phyloP scores from a whole-genome alignment of 2,329 filamentous ascomycete species.

The Dothidotthia symphoricarpi region DNA sequence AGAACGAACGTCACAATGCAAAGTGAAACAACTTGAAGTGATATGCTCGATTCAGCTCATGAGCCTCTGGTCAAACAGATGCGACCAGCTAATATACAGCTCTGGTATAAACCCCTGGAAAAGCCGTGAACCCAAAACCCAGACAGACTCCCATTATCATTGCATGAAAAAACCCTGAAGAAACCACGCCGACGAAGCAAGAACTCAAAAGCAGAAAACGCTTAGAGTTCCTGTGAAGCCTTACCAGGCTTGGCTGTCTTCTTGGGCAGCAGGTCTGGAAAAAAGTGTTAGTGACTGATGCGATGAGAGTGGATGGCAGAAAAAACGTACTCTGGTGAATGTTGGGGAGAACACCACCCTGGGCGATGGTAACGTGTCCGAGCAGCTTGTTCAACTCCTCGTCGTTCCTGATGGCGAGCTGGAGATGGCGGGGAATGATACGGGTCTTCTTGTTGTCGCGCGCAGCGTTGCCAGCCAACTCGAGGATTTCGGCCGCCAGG shows the following conservation, averaged over 20 bases:
- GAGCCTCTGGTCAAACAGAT: slow-evolving; percentile 49
- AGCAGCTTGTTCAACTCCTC: slow-evolving; percentile 99
- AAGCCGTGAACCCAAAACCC: slow-evolving; percentile 56
- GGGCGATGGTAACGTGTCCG: slow-evolving; percentile 93
- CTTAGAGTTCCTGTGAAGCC: slow-evolving; percentile 93
- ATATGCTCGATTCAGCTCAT: slow-evolving; percentile 44
- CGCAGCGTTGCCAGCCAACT: slow-evolving; percentile 96
- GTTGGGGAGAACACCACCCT: slow-evolving; percentile 95
- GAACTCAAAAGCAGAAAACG: slow-evolving; percentile 34
- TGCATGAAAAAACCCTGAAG: slow-evolving; percentile 58
- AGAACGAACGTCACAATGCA: too few species aligned
- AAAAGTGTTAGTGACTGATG: slow-evolving; percentile 42
- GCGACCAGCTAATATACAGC: slow-evolving; percentile 62
- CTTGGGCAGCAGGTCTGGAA: slow-evolving; percentile 92
- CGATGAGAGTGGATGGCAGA: slow-evolving; percentile 2
- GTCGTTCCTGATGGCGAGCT: slow-evolving; percentile 98
- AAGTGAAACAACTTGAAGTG: slow-evolving; percentile 14
- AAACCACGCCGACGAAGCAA: slow-evolving; percentile 47
- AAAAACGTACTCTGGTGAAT: slow-evolving; percentile 85
- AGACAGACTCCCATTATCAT: slow-evolving; percentile 75
- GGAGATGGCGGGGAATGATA: slow-evolving; percentile 98
- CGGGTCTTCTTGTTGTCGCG: slow-evolving; percentile 99
- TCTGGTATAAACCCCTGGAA: slow-evolving; percentile 51
- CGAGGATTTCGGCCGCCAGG: slow-evolving; percentile 96
- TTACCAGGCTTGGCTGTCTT: slow-evolving; percentile 96